Evolutionary conservation across 345 rosid genomes (phyloP).

Genomic region (Brassica rapa): DNA sequence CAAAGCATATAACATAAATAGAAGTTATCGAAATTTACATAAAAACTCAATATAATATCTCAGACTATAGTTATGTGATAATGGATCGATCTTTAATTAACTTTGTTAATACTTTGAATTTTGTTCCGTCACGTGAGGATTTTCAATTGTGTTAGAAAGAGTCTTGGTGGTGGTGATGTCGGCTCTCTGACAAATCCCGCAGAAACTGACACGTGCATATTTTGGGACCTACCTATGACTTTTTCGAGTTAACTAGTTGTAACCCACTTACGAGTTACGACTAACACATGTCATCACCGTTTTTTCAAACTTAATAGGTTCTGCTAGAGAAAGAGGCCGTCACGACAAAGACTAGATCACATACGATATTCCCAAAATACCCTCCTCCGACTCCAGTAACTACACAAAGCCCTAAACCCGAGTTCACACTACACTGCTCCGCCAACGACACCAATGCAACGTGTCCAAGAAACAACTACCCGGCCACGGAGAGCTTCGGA

Average conservation of each 20-base stretch:
- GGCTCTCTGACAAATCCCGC: background rate
- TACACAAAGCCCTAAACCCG: conserved; percentile 29
- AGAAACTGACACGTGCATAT: background rate
- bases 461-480: conserved; percentile 46
- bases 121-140: conserved; percentile 30
- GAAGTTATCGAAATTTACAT: background rate
- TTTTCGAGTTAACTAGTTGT: conserved; percentile 24
- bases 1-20: background rate
- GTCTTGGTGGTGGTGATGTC: conserved; percentile 24
- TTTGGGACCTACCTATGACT: conserved; percentile 14
- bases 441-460: conserved; percentile 24
- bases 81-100: background rate
- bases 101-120: conserved; percentile 1
- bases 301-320: conserved; percentile 14
- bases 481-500: conserved; percentile 32
- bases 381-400: conserved; percentile 12
- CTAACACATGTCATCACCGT: background rate
- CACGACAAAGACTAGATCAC: background rate
- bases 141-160: background rate
- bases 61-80: background rate
- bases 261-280: conserved; percentile 10
- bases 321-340: conserved; percentile 18
- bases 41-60: background rate
- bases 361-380: conserved; percentile 22
- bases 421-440: conserved; percentile 32